These are phyloP conservation scores for Botryotinia convoluta DNA, from an alignment of 2,329 filamentous ascomycete species.

Conservation along the genomic window DNA sequence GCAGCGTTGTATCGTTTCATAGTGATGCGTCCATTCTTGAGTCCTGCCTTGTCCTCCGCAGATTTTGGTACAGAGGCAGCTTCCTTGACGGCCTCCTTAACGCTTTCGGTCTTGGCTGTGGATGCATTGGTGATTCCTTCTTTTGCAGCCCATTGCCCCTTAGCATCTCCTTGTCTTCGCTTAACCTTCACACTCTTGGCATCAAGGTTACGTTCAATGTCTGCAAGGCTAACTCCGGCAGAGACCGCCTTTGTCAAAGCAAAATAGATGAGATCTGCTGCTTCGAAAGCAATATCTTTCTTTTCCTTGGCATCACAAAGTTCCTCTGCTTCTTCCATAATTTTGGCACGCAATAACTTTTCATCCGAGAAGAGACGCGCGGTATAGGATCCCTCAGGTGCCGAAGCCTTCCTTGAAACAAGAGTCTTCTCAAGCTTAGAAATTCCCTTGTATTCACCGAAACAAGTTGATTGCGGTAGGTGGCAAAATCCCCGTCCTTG, in stretches of 20 bases:
- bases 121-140: constrained; percentile 57
- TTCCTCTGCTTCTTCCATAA: constrained; percentile 97
- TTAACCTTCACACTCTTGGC: constrained; percentile 95
- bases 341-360: constrained; percentile 88
- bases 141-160: constrained; percentile 87
- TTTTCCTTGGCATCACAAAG: constrained; percentile 81
- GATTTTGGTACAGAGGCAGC: constrained; percentile 49
- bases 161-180: constrained; percentile 88
- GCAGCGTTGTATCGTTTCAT: constrained; percentile 79
- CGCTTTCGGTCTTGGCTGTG: constrained; percentile 27
- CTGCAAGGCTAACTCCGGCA: constrained; percentile 79
- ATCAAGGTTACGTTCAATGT: constrained; percentile 90
- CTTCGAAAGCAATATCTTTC: constrained; percentile 87
- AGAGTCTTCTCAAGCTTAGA: constrained; percentile 85
- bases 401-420: constrained; percentile 73
- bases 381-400: constrained; percentile 89
- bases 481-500: constrained; percentile 91
- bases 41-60: constrained; percentile 49
- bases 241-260: constrained; percentile 85
- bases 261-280: constrained; percentile 95
- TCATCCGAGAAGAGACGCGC: constrained; percentile 88
- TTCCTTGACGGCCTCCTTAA: constrained; percentile 47
- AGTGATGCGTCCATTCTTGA: constrained; percentile 60
- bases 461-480: constrained; percentile 87
- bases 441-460: constrained; percentile 79